Evolutionary conservation across 2,329 filamentous ascomycete species (phyloP).

Genomic region (Exserohilum turcica): DNA sequence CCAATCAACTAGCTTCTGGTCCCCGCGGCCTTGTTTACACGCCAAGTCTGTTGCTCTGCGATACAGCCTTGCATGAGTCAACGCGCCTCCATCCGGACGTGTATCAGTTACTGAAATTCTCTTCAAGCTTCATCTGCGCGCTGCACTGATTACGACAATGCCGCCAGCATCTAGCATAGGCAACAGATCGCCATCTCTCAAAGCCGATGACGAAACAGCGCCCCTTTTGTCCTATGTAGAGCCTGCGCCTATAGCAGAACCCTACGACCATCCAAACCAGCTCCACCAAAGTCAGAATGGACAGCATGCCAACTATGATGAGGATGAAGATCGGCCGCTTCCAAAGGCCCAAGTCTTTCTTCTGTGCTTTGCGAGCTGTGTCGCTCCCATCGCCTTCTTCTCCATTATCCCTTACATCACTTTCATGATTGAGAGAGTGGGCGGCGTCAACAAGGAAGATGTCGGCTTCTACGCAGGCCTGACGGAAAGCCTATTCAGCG

Average conservation of each 20-base stretch:
- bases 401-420: constrained; percentile 81
- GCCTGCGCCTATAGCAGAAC: constrained; percentile 21
- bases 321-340: constrained; percentile 31
- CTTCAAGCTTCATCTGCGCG: not conserved
- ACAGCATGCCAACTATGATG: constrained; percentile 6
- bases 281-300: not conserved
- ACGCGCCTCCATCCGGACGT: not conserved
- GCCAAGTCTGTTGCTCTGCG: not conserved
- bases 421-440: constrained; percentile 73
- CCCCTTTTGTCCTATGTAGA: constrained; percentile 33
- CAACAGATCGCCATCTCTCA: not conserved
- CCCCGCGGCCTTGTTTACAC: not conserved
- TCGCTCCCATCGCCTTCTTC: constrained; percentile 84
- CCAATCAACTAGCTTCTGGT: not conserved
- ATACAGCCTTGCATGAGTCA: not conserved
- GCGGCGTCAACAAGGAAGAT: constrained; percentile 64
- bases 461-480: constrained; percentile 80
- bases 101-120: not conserved
- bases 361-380: constrained; percentile 73
- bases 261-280: constrained; percentile 2
- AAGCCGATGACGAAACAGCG: constrained; percentile 33
- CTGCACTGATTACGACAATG: constrained; percentile 1
- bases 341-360: constrained; percentile 64
- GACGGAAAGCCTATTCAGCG: constrained; percentile 72
- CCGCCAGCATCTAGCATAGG: constrained; percentile 1